A percentile compares a stretch with the other conserved stretches of the same genome.
phyloP scores from a whole-genome alignment of 306 rosid genomes.

The Trifolium fragiferum region DNA sequence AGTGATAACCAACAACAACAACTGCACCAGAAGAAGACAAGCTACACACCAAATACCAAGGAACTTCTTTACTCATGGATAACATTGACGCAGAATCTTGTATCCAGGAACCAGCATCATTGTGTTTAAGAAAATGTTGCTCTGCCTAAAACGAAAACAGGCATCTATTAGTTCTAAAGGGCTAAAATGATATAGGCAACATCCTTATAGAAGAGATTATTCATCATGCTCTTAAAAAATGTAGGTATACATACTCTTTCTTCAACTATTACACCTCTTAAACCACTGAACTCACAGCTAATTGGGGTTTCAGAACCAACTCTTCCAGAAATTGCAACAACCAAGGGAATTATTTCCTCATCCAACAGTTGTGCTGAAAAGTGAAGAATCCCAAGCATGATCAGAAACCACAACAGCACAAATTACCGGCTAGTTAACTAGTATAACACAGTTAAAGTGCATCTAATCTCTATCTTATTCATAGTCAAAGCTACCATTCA shows the following conservation, averaged over 20 bases:
- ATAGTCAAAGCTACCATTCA: conserved; percentile 18
- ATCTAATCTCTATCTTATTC: conserved; percentile 25
- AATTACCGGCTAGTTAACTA: conserved; percentile 3
- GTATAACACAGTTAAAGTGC: conserved; percentile 33
- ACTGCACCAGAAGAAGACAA: conserved; percentile 17
- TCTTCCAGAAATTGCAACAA: conserved; percentile 91
- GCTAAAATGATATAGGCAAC: conserved; percentile 9
- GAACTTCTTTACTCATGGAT: conserved; percentile 97
- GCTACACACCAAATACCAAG: conserved; percentile 89
- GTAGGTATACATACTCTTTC: conserved; percentile 65
- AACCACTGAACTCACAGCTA: conserved; percentile 84
- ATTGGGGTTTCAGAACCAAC: conserved; percentile 84
- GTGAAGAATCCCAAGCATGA: conserved; percentile 27
- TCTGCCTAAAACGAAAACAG: conserved; percentile 71
- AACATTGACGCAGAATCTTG: conserved; percentile 97
- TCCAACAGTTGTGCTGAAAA: conserved; percentile 89
- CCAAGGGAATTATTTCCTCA: conserved; percentile 74
- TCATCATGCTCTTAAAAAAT: conserved; percentile 18
- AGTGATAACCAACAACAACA: background rate
- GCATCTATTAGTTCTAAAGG: conserved; percentile 7
- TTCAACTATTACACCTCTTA: conserved; percentile 94
- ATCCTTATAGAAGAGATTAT: background rate
- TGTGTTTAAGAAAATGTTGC: conserved; percentile 93
- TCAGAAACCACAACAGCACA: conserved; percentile 35
- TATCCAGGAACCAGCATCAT: conserved; percentile 97